phyloP scores from a whole-genome alignment of 2,329 filamentous ascomycete genomes.

The Elsinoe ampelina region DNA sequence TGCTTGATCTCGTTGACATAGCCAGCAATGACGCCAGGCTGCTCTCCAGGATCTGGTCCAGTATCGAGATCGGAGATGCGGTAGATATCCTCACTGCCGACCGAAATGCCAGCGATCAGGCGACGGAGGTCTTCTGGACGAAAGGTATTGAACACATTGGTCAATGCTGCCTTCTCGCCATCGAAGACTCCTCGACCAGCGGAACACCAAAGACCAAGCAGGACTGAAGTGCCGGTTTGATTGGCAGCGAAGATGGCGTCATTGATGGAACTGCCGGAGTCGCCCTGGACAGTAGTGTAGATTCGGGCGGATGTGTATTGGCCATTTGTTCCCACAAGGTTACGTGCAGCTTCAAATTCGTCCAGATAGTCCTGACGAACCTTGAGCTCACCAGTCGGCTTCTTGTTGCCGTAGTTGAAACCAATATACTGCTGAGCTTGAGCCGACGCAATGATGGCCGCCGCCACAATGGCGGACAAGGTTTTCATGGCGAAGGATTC shows the following conservation, averaged over 20 bases:
- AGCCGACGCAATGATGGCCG: background rate
- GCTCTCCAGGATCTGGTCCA: conserved; percentile 7
- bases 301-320: conserved; percentile 59
- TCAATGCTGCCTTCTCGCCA: conserved; percentile 67
- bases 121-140: conserved; percentile 51
- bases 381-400: conserved; percentile 52
- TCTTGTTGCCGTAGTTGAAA: conserved; percentile 64
- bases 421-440: conserved; percentile 11
- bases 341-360: conserved; percentile 55
- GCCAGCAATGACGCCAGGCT: conserved; percentile 7
- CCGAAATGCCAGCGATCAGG: conserved; percentile 73
- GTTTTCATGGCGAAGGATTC: background rate
- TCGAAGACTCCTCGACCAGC: conserved; percentile 52
- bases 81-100: conserved; percentile 70
- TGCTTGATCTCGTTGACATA: conserved; percentile 9
- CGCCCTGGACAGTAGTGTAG: conserved; percentile 63
- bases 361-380: conserved; percentile 53
- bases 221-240: conserved; percentile 63
- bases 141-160: conserved; percentile 58
- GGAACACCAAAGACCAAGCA: conserved; percentile 79
- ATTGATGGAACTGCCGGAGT: conserved; percentile 49
- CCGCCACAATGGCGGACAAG: background rate
- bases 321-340: conserved; percentile 46
- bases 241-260: conserved; percentile 72
- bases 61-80: conserved; percentile 15